Evolutionary conservation across 179 eudicot genomes (phyloP).

Genomic region (Corrigiola litoralis): DNA sequence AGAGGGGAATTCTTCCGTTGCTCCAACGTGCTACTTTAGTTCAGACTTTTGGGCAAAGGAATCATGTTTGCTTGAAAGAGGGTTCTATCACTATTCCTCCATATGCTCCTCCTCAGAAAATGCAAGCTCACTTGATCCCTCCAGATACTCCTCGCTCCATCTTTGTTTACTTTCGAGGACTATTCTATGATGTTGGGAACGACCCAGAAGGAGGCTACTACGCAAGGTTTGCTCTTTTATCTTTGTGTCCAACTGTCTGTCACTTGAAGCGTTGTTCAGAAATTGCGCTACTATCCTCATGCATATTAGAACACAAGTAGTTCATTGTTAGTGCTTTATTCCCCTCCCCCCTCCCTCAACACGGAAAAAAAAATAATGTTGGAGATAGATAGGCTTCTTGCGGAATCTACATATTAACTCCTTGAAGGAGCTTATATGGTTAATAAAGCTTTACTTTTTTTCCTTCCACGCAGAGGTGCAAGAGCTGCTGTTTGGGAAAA

Average conservation of each 20-base stretch:
- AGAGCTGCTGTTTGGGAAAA: constrained; percentile 96
- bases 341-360: too few relatives aligned
- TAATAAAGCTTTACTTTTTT: neutral
- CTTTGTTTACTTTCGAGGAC: constrained; percentile 89
- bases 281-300: neutral
- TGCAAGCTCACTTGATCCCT: constrained; percentile 88
- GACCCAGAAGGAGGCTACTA: constrained; percentile 98
- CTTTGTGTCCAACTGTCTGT: neutral
- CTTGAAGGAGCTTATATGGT: too few relatives aligned
- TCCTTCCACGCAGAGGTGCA: constrained; percentile 58
- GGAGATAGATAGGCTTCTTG: neutral
- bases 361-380: neutral
- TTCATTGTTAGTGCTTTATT: too few relatives aligned
- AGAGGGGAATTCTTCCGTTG: constrained; percentile 77
- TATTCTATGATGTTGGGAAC: constrained; percentile 88
- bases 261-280: neutral
- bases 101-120: constrained; percentile 94
- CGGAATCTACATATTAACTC: neutral
- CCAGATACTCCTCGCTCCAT: constrained; percentile 86
- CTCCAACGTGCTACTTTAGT: constrained; percentile 87
- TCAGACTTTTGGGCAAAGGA: constrained; percentile 88
- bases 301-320: neutral
- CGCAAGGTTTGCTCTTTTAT: constrained; percentile 52
- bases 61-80: constrained; percentile 92
- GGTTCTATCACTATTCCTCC: constrained; percentile 87